Conservation (phyloP, 1,284 basidiomycete species). For the Abortiporus biennis region DNA sequence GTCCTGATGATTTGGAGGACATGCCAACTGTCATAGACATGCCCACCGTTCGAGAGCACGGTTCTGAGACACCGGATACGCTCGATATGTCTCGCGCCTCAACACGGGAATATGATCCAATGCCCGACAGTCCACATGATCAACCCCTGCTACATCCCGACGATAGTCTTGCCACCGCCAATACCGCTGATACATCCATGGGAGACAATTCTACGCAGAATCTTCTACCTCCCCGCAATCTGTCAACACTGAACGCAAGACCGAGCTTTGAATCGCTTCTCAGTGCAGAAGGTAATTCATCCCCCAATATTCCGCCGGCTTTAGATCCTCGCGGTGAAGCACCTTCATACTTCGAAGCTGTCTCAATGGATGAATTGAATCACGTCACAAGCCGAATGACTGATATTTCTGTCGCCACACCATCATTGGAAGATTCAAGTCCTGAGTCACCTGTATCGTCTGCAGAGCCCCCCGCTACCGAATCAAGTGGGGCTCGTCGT, state of each 20-base stretch:
- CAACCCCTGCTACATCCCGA: constrained; percentile 18
- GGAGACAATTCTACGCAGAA: neutral
- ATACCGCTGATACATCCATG: neutral
- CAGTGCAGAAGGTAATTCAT: constrained; percentile 13
- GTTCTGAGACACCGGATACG: constrained; percentile 14
- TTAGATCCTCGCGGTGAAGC: constrained; percentile 46
- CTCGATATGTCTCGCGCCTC: constrained; percentile 9
- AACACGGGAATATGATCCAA: constrained; percentile 15
- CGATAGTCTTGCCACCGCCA: constrained; percentile 13
- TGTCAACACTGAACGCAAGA: constrained; percentile 3
- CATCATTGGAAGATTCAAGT: neutral
- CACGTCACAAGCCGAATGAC: constrained; percentile 3
- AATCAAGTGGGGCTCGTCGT: constrained; percentile 10
- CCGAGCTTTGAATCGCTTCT: constrained; percentile 21
- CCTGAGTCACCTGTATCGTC: neutral
- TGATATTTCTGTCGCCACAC: constrained; percentile 5
- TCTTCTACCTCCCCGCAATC: neutral
- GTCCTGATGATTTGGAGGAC: constrained; percentile 32
- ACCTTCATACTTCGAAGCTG: constrained; percentile 59
- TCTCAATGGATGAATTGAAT: constrained; percentile 21
- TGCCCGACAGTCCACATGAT: constrained; percentile 18
- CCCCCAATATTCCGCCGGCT: constrained; percentile 13
- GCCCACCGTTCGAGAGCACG: constrained; percentile 28
- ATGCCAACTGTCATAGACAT: constrained; percentile 25
- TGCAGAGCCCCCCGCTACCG: constrained; percentile 2